These are phyloP conservation scores for Vanrija sp. DNA, from an alignment of 1,284 basidiomycete genomes.

Conservation along the genomic window DNA sequence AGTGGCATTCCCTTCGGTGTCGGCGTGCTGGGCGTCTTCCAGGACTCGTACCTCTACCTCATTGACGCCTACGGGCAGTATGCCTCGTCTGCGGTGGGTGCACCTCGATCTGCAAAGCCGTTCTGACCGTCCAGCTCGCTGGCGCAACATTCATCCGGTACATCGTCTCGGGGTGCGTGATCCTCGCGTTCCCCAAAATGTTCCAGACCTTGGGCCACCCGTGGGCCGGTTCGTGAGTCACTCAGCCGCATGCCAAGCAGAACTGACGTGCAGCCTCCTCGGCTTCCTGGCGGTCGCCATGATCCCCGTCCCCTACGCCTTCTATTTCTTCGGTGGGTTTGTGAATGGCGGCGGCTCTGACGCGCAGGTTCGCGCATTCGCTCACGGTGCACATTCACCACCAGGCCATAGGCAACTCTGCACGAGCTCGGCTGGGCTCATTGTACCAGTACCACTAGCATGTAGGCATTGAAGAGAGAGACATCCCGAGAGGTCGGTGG, in stretches of 20 bases:
- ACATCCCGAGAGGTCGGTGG: too few species aligned
- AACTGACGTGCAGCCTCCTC: too few species aligned
- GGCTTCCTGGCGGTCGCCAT: slow-evolving; percentile 20
- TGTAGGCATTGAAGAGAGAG: too few species aligned
- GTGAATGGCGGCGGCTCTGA: too few species aligned
- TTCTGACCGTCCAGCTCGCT: slow-evolving; percentile 12
- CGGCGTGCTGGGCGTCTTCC: slow-evolving; percentile 26
- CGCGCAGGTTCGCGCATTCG: too few species aligned
- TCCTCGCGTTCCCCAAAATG: slow-evolving; percentile 25
- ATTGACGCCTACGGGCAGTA: slow-evolving; percentile 31
- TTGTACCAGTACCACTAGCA: too few species aligned
- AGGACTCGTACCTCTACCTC: slow-evolving; percentile 26
- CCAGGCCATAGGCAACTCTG: not conserved
- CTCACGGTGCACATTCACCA: too few species aligned
- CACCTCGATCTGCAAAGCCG: not conserved
- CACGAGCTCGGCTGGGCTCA: not conserved
- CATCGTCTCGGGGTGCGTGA: slow-evolving; percentile 19
- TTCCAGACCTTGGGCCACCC: slow-evolving; percentile 21
- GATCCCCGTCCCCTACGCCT: slow-evolving; percentile 25
- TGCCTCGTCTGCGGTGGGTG: slow-evolving; percentile 28
- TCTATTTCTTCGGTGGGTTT: slow-evolving; percentile 25
- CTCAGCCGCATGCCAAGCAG: not conserved
- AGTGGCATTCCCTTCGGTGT: slow-evolving; percentile 26
- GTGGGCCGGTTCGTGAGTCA: slow-evolving; percentile 27
- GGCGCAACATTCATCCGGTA: slow-evolving; percentile 26